These are phyloP conservation scores for Calocera viscosa DNA, from an alignment of 768 basidiomycete genomes.

Conservation along the genomic window DNA sequence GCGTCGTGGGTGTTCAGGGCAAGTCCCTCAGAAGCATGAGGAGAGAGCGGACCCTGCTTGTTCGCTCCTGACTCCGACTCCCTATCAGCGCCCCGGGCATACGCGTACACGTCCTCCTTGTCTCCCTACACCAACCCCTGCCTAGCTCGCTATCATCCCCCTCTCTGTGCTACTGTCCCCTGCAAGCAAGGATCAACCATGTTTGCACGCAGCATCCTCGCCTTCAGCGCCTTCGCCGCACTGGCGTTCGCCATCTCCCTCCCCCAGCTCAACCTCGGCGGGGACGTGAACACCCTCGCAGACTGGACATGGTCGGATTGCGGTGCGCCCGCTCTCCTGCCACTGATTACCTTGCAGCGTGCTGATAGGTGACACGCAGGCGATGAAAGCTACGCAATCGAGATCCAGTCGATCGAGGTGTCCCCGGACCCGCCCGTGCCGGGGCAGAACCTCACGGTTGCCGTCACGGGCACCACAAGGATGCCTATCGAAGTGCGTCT, in stretches of 20 bases:
- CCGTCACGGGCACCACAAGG: constrained; percentile 48
- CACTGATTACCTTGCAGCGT: not conserved
- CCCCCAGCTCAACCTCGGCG: constrained; percentile 20
- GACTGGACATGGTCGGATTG: constrained; percentile 62
- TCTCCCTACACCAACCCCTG: no score
- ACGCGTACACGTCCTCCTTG: no score
- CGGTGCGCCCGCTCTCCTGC: constrained; percentile 37
- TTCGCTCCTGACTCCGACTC: no score
- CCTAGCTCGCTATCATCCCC: not conserved
- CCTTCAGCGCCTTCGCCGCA: constrained; percentile 15
- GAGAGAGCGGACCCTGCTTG: no score
- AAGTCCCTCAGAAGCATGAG: no score
- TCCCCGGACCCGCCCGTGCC: constrained; percentile 82
- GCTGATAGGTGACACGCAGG: constrained; percentile 31
- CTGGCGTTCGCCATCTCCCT: constrained; percentile 20
- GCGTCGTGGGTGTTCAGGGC: not conserved
- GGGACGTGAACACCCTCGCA: constrained; percentile 29
- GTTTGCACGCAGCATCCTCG: constrained; percentile 12
- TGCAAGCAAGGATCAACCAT: not conserved
- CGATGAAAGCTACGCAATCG: constrained; percentile 33
- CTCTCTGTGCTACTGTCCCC: not conserved
- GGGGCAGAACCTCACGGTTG: constrained; percentile 79
- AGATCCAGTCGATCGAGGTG: constrained; percentile 56
- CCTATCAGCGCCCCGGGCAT: no score
- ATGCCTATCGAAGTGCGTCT: constrained; percentile 51